These are phyloP conservation scores for Trichoderma sp. DNA, from an alignment of 2,329 filamentous ascomycete species.

Conservation along the genomic window DNA sequence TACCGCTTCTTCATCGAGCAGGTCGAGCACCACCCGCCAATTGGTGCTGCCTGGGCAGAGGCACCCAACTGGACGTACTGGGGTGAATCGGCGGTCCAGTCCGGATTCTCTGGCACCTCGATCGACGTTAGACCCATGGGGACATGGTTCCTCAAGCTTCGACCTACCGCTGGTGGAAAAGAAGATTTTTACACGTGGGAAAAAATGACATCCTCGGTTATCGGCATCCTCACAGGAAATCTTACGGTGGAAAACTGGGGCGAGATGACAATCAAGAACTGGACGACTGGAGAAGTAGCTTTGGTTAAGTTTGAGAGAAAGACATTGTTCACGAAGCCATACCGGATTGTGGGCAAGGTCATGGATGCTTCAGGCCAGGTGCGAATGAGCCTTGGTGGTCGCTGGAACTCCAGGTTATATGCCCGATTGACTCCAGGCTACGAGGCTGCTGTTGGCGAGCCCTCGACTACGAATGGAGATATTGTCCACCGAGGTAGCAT, in stretches of 20 bases:
- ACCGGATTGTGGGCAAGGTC: slow-evolving; percentile 84
- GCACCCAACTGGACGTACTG: slow-evolving; percentile 95
- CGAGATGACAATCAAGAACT: slow-evolving; percentile 95
- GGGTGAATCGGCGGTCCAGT: slow-evolving; percentile 92
- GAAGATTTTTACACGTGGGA: slow-evolving; percentile 97
- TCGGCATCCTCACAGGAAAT: slow-evolving; percentile 96
- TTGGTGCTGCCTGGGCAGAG: slow-evolving; percentile 92
- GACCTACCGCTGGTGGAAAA: slow-evolving; percentile 71
- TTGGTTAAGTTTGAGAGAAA: slow-evolving; percentile 87
- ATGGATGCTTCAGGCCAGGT: slow-evolving; percentile 77
- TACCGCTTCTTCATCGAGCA: slow-evolving; percentile 99
- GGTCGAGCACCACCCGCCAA: slow-evolving; percentile 93
- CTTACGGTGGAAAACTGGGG: slow-evolving; percentile 98
- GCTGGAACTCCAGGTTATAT: slow-evolving; percentile 98
- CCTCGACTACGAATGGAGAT: slow-evolving; percentile 40
- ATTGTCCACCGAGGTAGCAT: slow-evolving; percentile 53
- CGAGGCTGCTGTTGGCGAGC: slow-evolving; percentile 69
- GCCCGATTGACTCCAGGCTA: slow-evolving; percentile 90
- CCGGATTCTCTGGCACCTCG: slow-evolving; percentile 95
- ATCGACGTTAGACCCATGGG: slow-evolving; percentile 96
- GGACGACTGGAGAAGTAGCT: slow-evolving; percentile 91
- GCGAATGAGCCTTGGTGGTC: slow-evolving; percentile 85
- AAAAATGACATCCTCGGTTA: slow-evolving; percentile 96
- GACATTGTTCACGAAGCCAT: too few species aligned
- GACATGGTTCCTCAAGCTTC: slow-evolving; percentile 91